Base-by-base conservation (phyloP, 225 moss, liverwort and hornwort genomes). In the Neckera pumila region DNA sequence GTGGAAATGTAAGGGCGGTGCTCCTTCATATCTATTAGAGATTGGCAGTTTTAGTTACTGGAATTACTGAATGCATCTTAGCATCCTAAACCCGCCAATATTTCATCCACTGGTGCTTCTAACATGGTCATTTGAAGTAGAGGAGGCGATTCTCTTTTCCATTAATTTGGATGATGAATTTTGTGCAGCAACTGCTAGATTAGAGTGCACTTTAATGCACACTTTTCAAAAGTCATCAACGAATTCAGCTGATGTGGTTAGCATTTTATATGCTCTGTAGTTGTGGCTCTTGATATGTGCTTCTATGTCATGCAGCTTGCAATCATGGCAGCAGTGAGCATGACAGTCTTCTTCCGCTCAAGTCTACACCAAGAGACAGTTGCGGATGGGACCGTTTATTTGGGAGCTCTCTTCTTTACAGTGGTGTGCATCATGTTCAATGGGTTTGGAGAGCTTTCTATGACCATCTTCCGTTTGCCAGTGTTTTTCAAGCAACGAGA, bases 401-500 rank as follows among this genome's bases (percentile, higher is more conserved):
- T 96, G 87, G 96, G 96, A 19, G 90, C 95, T 58, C 93, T 96
- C 70, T 96, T 95, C 89, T 96, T 95, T 59, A 93, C 95, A 43
- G 95, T 96, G 65, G 94, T 96, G 65, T 90, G 91, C 81, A 95
- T 96, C 91, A 96, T 96, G 96, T 88, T 96, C 74, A 96, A 96
- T 67, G 96, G 96, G 18, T 96, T 96, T 85, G 94, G 95, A 40
- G 96, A 96, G 89, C 92, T 96, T 79, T 93, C 94, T 20, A 92
- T 96, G 61, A 96, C 96, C 30, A 96, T 96, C 77, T 91, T 92
- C 87, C 95, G 96, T 19, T 91, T 96, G 43, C 96, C 96, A 18
- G 96, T 96, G 84, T 94, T 96, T 61, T 96, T 93, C 93, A 96
- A 96, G 89, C 96, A 96, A 80, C 82, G 96, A 22, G 96, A 96